These are phyloP conservation scores for Aureobasidium namibiae DNA, from an alignment of 2,329 filamentous ascomycete species.

Conservation along the genomic window DNA sequence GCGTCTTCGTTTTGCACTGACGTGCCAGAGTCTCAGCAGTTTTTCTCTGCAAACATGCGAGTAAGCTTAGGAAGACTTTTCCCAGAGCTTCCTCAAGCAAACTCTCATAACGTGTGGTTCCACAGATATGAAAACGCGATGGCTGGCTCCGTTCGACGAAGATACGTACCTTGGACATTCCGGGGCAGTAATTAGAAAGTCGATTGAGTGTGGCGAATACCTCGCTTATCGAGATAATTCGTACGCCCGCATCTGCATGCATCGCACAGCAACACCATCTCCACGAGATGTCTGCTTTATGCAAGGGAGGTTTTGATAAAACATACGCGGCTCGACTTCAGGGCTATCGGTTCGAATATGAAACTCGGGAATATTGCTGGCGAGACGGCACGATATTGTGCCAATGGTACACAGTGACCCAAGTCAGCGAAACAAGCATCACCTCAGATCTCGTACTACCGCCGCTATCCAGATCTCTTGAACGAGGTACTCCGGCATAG, in stretches of 20 bases:
- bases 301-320: background rate
- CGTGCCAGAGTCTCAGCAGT: background rate
- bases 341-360: background rate
- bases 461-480: background rate
- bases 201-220: conserved; percentile 9
- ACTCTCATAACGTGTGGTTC: background rate
- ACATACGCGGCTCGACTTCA: background rate
- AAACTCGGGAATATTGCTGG: background rate
- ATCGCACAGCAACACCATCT: background rate
- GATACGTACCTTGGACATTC: conserved; percentile 6
- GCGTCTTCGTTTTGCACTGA: background rate
- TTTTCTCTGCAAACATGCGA: background rate
- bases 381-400: background rate
- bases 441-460: background rate
- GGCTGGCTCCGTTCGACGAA: background rate
- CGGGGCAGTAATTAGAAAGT: conserved; percentile 1
- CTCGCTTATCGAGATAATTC: conserved; percentile 8
- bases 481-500: background rate
- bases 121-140: background rate
- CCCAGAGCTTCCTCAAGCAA: background rate
- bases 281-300: background rate
- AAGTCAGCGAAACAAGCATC: conserved; percentile 1
- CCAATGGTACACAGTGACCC: conserved; percentile 1
- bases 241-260: background rate
- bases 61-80: background rate